Evolutionary conservation across 2,329 filamentous ascomycete genomes (phyloP), one percentile per base, ranked within the genome.

Genomic region (Aspergillus piperis): DNA sequence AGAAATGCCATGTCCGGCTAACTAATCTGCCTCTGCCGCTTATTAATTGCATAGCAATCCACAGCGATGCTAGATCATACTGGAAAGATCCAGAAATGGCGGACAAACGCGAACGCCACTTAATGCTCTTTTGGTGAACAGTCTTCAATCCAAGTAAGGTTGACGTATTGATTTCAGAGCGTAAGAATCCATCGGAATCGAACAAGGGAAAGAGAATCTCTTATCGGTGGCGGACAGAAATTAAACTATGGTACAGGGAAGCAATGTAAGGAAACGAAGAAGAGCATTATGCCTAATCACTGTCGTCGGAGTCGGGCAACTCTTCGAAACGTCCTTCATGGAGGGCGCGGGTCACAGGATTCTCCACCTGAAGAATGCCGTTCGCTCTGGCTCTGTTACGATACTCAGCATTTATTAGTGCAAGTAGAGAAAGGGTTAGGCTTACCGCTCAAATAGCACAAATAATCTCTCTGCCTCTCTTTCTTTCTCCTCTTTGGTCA

Each of bases 401-500:
- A 52, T n/a, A 57, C 60, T 71, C 57, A 73, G 64, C 56, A 53
- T 21, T 48, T 13, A 6, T 17, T 32, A 4, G 8, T 19, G 41
- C 15, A 32, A n/a, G 38, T 49, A 10, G 25, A 55, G n/a, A 13
- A 25, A 10, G 19, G 68, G 10, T 70, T 62, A 57, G 15, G 69
- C 67, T 54, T 78, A 90, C 89, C 90, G 84, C 76, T 97, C 92
- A 76, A 97, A 97, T 3, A 97, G 79, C 11, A 96, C 92, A 78
- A 96, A 97, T 1, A 97, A 77, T 59, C 87, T 85, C 76, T 97
- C 94, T 0, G 93, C 94, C 72, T 99, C 95, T 60, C 90, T 83
- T 75, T 96, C 91, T 75, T 94, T 97, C 78, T 98, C 94, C 65
- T 93, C 92, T 50, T 90, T 82, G 0, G 90, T 95, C 94, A 98